Conservation (phyloP, 306 rosid species). For the Potentilla sterilis region DNA sequence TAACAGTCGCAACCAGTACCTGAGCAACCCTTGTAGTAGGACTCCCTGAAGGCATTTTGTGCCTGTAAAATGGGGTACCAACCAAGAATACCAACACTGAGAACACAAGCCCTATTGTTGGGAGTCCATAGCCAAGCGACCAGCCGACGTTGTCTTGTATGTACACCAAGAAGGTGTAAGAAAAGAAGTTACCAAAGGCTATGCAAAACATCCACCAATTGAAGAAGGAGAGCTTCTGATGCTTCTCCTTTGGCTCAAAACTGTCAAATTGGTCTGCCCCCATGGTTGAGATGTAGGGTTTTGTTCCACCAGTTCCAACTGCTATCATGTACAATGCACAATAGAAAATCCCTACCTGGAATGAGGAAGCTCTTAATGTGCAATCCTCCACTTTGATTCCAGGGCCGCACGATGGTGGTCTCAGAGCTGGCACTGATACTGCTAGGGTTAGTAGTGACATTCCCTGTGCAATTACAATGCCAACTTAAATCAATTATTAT, state of each 20-base stretch:
- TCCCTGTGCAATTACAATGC: conserved; percentile 37
- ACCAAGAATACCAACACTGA: no score
- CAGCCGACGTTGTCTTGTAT: conserved; percentile 66
- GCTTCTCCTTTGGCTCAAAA: conserved; percentile 53
- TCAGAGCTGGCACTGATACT: conserved; percentile 52
- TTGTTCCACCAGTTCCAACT: conserved; percentile 67
- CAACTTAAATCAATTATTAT: neutral
- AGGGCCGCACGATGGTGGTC: conserved; percentile 51
- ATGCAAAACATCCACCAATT: conserved; percentile 68
- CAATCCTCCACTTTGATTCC: conserved; percentile 30
- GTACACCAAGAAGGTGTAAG: conserved; percentile 55
- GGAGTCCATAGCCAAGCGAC: conserved; percentile 68
- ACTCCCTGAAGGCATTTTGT: no score
- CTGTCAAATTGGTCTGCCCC: conserved; percentile 81
- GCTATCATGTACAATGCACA: conserved; percentile 58
- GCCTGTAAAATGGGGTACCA: no score
- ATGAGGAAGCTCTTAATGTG: conserved; percentile 34
- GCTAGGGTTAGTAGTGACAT: conserved; percentile 60
- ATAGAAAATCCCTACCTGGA: conserved; percentile 54
- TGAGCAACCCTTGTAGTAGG: no score
- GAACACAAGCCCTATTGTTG: conserved; percentile 47
- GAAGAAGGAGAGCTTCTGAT: conserved; percentile 45
- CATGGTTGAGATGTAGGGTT: conserved; percentile 68
- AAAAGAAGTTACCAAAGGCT: conserved; percentile 49
- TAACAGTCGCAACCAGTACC: no score